Base-by-base conservation (phyloP, 495 filamentous ascomycete species). In the Xylaria palmicola region DNA sequence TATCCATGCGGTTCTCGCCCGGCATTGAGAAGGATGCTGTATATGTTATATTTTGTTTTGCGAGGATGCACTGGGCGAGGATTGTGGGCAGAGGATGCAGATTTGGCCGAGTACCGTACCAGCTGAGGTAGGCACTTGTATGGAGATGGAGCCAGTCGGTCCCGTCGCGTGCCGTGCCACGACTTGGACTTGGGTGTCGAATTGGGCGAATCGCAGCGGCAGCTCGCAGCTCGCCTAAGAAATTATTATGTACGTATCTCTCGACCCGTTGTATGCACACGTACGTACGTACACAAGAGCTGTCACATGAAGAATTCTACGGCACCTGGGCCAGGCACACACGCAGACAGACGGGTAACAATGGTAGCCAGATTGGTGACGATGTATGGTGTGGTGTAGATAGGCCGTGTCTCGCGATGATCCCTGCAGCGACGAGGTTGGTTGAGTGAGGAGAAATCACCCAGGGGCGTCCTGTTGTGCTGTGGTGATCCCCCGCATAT, bases 61-160 rank as follows among this genome's bases (percentile, higher is more conserved):
- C 27, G 39, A 56, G 53, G 30, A n/a, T n/a, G n/a, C 10, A 48
- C 30, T 47, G 20, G 30, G 49, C 55, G 36, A 58, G 43, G 55
- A 58, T 58, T 58, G 55, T 58, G 55, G 55, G 55, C 55, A 30
- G 55, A 49, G 37, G 30, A 48, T 47, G 44, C 54, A 56, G 54
- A 45, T 47, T 56, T 56, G 54, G 15, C 40, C 29, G 55, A 6
- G 55, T 58, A 17, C 32, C 32, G 32, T 36, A 48, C n/a, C 45
- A 48, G 15, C 26, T 48, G 45, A n/a, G n/a, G n/a, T n/a, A n/a
- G n/a, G n/a, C n/a, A n/a, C n/a, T n/a, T n/a, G n/a, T n/a, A n/a
- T n/a, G n/a, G n/a, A n/a, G n/a, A n/a, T n/a, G n/a, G n/a, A n/a
- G n/a, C n/a, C n/a, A n/a, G 24, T 48, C 24, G 45, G 29, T 17